Conservation (phyloP, 2,329 filamentous ascomycete genomes). For the Hymenoscyphus scutula region DNA sequence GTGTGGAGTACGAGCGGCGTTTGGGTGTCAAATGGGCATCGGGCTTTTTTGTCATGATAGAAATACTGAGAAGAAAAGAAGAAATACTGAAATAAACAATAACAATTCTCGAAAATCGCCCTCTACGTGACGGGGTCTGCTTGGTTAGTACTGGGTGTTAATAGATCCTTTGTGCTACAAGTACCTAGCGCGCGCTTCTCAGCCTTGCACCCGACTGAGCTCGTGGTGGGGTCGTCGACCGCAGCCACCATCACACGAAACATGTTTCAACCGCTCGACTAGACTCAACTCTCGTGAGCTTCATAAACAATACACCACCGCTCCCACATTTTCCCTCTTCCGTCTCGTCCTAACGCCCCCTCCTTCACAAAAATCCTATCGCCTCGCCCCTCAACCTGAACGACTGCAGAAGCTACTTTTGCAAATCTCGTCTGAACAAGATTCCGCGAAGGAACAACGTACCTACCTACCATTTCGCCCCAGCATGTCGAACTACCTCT, state of each 20-base stretch:
- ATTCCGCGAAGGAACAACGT: slow-evolving; percentile 3
- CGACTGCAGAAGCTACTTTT: no score
- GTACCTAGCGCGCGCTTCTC: not conserved
- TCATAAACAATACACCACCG: not conserved
- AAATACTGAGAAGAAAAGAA: no score
- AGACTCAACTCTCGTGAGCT: not conserved
- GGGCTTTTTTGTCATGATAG: no score
- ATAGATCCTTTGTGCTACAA: no score
- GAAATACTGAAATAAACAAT: no score
- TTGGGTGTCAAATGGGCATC: not conserved
- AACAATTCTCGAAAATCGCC: no score
- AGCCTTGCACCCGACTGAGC: not conserved
- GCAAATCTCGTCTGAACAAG: no score
- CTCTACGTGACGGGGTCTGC: no score
- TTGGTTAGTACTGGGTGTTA: no score
- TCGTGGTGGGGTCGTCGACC: not conserved
- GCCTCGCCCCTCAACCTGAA: not conserved
- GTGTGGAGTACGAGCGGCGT: not conserved
- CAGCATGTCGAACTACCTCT: slow-evolving; percentile 69
- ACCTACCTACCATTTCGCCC: not conserved
- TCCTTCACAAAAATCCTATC: no score
- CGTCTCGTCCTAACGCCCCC: not conserved
- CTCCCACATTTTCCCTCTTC: not conserved
- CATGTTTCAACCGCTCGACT: slow-evolving; percentile 1
- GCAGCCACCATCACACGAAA: not conserved